Percentiles rank a stretch among this genome's conserved stretches.
These are phyloP conservation scores for Trypanosoma vivax DNA, from an alignment of 208 protist genomes.

Conservation along the genomic window DNA sequence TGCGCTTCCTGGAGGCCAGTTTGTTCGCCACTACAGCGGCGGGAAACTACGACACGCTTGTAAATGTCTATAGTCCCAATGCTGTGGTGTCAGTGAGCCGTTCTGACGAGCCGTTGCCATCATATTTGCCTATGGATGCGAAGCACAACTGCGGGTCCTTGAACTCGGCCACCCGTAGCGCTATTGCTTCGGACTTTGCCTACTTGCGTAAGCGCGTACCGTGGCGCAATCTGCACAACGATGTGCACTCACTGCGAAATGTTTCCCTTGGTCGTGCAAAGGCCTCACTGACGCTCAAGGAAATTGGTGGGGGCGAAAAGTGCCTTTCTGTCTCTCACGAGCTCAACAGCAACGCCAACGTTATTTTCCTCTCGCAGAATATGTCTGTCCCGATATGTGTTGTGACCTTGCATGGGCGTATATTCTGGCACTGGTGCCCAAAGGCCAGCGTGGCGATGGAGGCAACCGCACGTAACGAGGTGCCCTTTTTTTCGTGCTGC, in stretches of 20 bases:
- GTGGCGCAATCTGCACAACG: slow-evolving; percentile 59
- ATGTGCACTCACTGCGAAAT: slow-evolving; percentile 42
- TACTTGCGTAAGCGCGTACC: slow-evolving; percentile 32
- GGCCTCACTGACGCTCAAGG: slow-evolving; percentile 29
- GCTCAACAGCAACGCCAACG: slow-evolving; percentile 66
- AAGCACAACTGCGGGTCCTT: slow-evolving; percentile 42
- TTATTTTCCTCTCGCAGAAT: slow-evolving; percentile 35
- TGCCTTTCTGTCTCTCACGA: slow-evolving; percentile 34
- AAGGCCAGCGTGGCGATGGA: slow-evolving; percentile 19
- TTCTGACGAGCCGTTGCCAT: slow-evolving; percentile 46
- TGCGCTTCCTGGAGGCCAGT: slow-evolving; percentile 33
- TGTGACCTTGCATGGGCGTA: slow-evolving; percentile 70
- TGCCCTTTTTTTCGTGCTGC: slow-evolving; percentile 57
- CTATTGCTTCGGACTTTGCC: slow-evolving; percentile 46
- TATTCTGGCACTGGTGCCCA: slow-evolving; percentile 64
- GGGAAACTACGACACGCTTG: slow-evolving; percentile 17
- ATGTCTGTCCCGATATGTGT: slow-evolving; percentile 61
- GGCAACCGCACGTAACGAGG: slow-evolving; percentile 26
- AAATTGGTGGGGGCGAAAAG: slow-evolving; percentile 36
- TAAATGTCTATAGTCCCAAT: slow-evolving; percentile 12
- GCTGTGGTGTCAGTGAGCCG: slow-evolving; percentile 40
- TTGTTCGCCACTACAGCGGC: slow-evolving; percentile 21
- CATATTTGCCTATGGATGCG: slow-evolving; percentile 36
- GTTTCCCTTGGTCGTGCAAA: slow-evolving; percentile 41
- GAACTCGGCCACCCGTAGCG: slow-evolving; percentile 37